Conservation (phyloP, 106 monocot species). For the Phalaenopsis equestris region DNA sequence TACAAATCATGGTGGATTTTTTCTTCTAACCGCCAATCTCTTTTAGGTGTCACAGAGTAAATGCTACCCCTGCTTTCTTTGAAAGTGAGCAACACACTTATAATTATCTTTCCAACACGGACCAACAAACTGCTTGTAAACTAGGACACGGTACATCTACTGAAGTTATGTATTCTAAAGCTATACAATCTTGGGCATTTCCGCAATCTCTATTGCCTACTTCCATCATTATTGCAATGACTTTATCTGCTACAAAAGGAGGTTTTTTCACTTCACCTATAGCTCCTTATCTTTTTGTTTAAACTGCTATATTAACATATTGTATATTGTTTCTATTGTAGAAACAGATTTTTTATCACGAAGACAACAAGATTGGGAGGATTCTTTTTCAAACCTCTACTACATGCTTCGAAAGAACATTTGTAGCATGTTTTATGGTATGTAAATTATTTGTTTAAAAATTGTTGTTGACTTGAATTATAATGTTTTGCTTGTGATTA, state of each 20-base stretch:
- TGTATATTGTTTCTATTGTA: conserved; percentile 14
- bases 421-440: conserved; percentile 89
- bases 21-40: background rate
- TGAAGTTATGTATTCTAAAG: conserved; percentile 41
- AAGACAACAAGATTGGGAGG: conserved; percentile 81
- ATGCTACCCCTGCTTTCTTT: conserved; percentile 25
- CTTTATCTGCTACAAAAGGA: conserved; percentile 42
- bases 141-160: conserved; percentile 2
- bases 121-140: conserved; percentile 19
- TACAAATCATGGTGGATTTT: background rate
- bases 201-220: conserved; percentile 74
- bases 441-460: background rate
- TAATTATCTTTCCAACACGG: conserved; percentile 13
- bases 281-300: background rate
- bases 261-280: conserved; percentile 29
- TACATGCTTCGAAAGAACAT: conserved; percentile 61
- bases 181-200: conserved; percentile 70
- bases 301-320: background rate
- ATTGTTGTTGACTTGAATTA: background rate
- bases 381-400: conserved; percentile 78
- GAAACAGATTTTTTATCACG: conserved; percentile 50
- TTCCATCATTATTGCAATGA: conserved; percentile 57
- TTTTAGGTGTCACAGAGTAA: conserved; percentile 67
- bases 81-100: conserved; percentile 10
- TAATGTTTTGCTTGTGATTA: background rate